Evolutionary conservation across 2,329 filamentous ascomycete genomes (phyloP).

Genomic region (Proliferodiscus dingleyae): DNA sequence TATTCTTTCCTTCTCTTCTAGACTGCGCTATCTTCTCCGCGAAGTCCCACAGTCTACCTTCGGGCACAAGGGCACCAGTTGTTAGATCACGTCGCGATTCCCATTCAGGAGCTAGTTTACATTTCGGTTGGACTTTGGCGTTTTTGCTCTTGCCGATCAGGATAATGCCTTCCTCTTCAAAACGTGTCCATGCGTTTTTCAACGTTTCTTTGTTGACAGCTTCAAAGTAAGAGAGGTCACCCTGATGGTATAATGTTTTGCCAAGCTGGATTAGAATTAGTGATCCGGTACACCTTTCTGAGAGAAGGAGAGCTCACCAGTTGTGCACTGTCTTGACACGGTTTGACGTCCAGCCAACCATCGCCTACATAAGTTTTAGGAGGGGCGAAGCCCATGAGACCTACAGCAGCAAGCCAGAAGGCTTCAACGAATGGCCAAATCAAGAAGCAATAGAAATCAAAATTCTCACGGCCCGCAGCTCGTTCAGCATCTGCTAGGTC

Average conservation of each 20-base stretch:
- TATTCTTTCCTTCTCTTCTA: conserved; percentile 88
- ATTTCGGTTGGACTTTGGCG: conserved; percentile 52
- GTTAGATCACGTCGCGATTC: conserved; percentile 58
- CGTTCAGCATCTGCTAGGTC: conserved; percentile 75
- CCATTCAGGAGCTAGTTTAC: conserved; percentile 73
- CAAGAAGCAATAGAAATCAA: conserved; percentile 97
- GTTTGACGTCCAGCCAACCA: conserved; percentile 72
- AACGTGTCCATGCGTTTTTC: conserved; percentile 84
- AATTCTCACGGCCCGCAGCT: conserved; percentile 80
- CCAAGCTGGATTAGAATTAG: conserved; percentile 56
- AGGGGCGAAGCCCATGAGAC: conserved; percentile 79
- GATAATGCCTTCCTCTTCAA: conserved; percentile 87
- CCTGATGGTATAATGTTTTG: conserved; percentile 96
- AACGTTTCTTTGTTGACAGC: conserved; percentile 97
- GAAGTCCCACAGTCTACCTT: conserved; percentile 85
- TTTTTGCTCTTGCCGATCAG: conserved; percentile 65
- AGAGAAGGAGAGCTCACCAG: conserved; percentile 50
- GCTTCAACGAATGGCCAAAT: conserved; percentile 98
- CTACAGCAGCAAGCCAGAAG: conserved; percentile 85
- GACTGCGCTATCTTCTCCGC: conserved; percentile 80
- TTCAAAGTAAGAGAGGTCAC: conserved; percentile 94
- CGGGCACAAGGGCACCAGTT: conserved; percentile 58
- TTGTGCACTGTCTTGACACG: conserved; percentile 77
- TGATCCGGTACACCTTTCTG: conserved; percentile 10
- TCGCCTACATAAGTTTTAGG: conserved; percentile 53